Percentiles rank a stretch among this genome's conserved stretches.
These are phyloP conservation scores for Suillus subaureus DNA, from an alignment of 768 basidiomycete genomes.

Conservation along the genomic window DNA sequence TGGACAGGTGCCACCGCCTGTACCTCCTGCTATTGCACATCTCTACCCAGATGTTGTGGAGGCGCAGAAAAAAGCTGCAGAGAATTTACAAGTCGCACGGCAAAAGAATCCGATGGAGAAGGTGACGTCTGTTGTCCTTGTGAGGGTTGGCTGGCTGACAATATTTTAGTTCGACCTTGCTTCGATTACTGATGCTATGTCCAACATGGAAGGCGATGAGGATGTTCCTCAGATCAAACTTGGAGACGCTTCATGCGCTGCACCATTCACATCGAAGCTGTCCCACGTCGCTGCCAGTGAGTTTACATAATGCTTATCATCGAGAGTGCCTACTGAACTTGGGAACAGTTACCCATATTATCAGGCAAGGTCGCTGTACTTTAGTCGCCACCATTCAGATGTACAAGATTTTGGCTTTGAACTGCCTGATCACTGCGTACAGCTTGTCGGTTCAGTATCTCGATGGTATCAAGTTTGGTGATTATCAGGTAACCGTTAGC, in stretches of 20 bases:
- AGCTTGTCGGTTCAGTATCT: slow-evolving; percentile 96
- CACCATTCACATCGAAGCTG: slow-evolving; percentile 97
- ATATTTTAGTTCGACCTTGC: slow-evolving; percentile 69
- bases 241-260: slow-evolving; percentile 98
- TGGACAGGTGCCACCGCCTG: slow-evolving; percentile 91
- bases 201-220: slow-evolving; percentile 93
- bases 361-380: slow-evolving; percentile 97
- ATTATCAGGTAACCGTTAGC: slow-evolving; percentile 97
- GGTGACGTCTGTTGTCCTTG: slow-evolving; percentile 44
- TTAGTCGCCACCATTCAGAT: slow-evolving; percentile 98
- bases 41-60: slow-evolving; percentile 88
- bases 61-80: slow-evolving; percentile 81
- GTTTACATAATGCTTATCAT: slow-evolving; percentile 33
- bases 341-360: slow-evolving; percentile 86
- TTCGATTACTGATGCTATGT: slow-evolving; percentile 80
- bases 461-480: slow-evolving; percentile 98
- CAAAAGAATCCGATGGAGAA: slow-evolving; percentile 90
- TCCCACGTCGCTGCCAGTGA: slow-evolving; percentile 95
- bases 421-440: slow-evolving; percentile 98
- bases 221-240: slow-evolving; percentile 98
- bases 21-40: slow-evolving; percentile 85
- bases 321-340: slow-evolving; percentile 3
- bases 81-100: slow-evolving; percentile 63
- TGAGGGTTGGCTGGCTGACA: slow-evolving; percentile 15
- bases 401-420: slow-evolving; percentile 99